phyloP scores from a whole-genome alignment of 23 red algal species.

The Cyanidioschyzon merolae region DNA sequence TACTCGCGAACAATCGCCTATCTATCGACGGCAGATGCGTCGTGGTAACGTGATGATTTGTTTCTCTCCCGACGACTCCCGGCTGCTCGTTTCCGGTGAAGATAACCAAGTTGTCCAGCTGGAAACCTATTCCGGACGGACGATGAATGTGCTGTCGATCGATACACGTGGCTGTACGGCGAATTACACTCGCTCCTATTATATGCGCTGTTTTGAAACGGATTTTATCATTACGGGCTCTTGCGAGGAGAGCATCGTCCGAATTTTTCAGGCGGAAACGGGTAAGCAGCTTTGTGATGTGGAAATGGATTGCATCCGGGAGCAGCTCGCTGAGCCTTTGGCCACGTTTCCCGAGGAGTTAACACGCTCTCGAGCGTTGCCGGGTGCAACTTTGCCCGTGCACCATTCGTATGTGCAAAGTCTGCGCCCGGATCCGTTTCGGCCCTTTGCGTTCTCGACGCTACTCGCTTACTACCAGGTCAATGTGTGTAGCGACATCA shows the following conservation, averaged over 20 bases:
- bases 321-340: background rate
- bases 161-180: slow-evolving; percentile 15
- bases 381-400: background rate
- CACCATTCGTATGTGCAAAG: slow-evolving; percentile 26
- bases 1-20: slow-evolving; percentile 51
- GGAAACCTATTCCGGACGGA: slow-evolving; percentile 43
- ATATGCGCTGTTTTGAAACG: slow-evolving; percentile 48
- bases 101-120: slow-evolving; percentile 93
- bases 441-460: slow-evolving; percentile 22
- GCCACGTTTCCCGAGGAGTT: background rate
- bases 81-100: slow-evolving; percentile 70
- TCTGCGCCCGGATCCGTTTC: slow-evolving; percentile 22
- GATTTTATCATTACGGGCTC: slow-evolving; percentile 86
- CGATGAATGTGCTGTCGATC: slow-evolving; percentile 42
- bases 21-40: slow-evolving; percentile 36
- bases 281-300: slow-evolving; percentile 25
- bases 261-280: slow-evolving; percentile 27
- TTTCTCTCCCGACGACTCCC: slow-evolving; percentile 82
- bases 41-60: slow-evolving; percentile 85
- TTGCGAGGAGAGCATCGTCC: slow-evolving; percentile 66
- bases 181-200: slow-evolving; percentile 98
- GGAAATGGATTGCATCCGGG: slow-evolving; percentile 9
- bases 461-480: slow-evolving; percentile 24
- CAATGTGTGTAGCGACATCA: slow-evolving; percentile 16
- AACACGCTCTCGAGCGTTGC: too few relatives aligned